Conservation (phyloP, 177 flowering plant genomes). For the Telopea speciosissima region DNA sequence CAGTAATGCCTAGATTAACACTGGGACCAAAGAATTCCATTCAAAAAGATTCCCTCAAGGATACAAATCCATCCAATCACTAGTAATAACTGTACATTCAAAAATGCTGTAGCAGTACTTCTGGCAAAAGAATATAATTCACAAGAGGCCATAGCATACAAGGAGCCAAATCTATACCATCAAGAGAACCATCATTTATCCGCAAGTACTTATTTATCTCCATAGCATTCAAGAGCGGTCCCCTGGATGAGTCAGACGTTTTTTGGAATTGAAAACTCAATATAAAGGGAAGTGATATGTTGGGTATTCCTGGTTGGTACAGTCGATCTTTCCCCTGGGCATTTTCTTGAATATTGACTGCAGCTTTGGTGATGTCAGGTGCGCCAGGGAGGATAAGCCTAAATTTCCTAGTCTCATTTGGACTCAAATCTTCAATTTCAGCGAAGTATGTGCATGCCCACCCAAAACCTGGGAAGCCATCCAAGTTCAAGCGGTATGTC, state of each 20-base stretch:
- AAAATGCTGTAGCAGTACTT: neutral
- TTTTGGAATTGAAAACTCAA: constrained; percentile 63
- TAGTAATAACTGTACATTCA: neutral
- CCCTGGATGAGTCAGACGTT: constrained; percentile 71
- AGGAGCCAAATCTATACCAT: constrained; percentile 41
- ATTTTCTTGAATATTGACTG: constrained; percentile 88
- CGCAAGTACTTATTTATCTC: constrained; percentile 82
- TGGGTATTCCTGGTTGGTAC: constrained; percentile 81
- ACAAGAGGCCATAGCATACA: neutral
- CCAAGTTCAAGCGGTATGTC: constrained; percentile 88
- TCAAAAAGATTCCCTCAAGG: neutral
- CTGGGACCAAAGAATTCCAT: constrained; percentile 6
- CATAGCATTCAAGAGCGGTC: constrained; percentile 95
- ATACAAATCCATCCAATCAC: neutral
- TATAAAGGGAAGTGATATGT: constrained; percentile 82
- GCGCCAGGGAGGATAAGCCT: constrained; percentile 62
- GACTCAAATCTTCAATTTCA: constrained; percentile 82
- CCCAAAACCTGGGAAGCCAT: constrained; percentile 90
- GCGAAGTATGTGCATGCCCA: constrained; percentile 93
- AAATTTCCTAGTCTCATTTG: constrained; percentile 63
- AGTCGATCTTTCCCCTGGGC: constrained; percentile 81
- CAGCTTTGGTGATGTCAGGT: constrained; percentile 64
- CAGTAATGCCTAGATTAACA: constrained; percentile 1
- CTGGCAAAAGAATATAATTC: neutral
- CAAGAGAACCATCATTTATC: constrained; percentile 67